These are phyloP conservation scores for Garcia nutans DNA, from an alignment of 345 rosid genomes.

Conservation along the genomic window DNA sequence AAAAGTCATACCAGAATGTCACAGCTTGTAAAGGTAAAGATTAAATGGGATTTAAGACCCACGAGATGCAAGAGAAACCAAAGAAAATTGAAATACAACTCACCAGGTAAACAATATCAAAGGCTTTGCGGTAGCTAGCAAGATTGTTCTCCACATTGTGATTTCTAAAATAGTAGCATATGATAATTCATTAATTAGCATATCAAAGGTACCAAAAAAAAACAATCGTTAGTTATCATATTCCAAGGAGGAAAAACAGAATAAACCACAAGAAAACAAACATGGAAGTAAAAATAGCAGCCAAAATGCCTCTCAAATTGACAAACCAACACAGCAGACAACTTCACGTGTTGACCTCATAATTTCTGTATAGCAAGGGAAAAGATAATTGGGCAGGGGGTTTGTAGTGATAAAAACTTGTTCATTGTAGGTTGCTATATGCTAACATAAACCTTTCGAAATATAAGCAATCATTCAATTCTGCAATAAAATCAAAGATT, in stretches of 20 bases:
- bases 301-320: no score
- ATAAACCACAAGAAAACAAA: neutral
- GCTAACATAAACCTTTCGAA: neutral
- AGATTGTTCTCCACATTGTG: slow-evolving; percentile 61
- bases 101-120: slow-evolving; percentile 74
- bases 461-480: neutral
- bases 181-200: neutral
- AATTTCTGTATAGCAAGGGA: neutral
- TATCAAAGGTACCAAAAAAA: no score
- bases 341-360: neutral
- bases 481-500: neutral
- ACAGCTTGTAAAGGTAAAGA: neutral
- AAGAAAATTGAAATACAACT: slow-evolving; percentile 20
- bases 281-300: neutral
- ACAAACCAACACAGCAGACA: no score
- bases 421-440: neutral
- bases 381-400: neutral
- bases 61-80: neutral
- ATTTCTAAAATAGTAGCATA: slow-evolving; percentile 49
- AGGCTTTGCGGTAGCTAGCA: slow-evolving; percentile 58
- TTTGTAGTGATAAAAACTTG: neutral
- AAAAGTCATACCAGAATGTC: neutral
- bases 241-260: no score
- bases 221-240: no score
- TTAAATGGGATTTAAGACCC: neutral